Evolutionary conservation across 768 basidiomycete genomes (phyloP), one percentile per base, ranked within the genome.

Genomic region (Trametes elegans): DNA sequence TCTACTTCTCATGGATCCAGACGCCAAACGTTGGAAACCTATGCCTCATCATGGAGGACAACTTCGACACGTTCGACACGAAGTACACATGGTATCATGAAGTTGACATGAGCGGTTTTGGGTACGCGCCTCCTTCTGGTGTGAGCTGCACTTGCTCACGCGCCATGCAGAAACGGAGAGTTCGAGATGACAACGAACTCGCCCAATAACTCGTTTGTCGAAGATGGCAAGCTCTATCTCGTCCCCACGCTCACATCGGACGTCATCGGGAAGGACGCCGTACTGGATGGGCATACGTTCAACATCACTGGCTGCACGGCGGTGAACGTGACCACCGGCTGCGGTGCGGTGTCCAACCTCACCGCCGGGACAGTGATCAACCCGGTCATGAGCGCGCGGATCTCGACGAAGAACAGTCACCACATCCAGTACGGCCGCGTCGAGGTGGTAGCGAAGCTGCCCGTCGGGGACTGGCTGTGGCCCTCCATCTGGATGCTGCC

Each of bases 401-500:
- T 96, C 47, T 88, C 79, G 55, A 96, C 93, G 4, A 75, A 83
- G 64, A 78, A 78, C 58, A 87, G 79, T 50, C 84, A 85, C 13
- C 84, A 78, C 62, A 86, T 95, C 67, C 79, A 79, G 62, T 95
- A 87, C 65, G 93, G 93, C 10, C 82, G 83, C 49, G 87, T 96
- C 34, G 92, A 94, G 66, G 87, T 95, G 42, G 75, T 76, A 31
- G 93, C 93, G 4, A 89, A 87, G 68, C 79, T 91, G 61, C 93
- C 93, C n/a, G 79, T 78, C 51, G 88, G 89, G 81, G 68, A 70
- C 58, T 70, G 70, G 73, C 60, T 86, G 42, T 90, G 88, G 89
- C 89, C 89, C 36, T 87, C 87, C 0, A 79, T 89, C 46, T 89
- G 87, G 87, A 88, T 90, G 87, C 77, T 90, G 49, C 88, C 88